Conservation (phyloP, 2,329 filamentous ascomycete species). For the Alternaria novae-zelandiae region DNA sequence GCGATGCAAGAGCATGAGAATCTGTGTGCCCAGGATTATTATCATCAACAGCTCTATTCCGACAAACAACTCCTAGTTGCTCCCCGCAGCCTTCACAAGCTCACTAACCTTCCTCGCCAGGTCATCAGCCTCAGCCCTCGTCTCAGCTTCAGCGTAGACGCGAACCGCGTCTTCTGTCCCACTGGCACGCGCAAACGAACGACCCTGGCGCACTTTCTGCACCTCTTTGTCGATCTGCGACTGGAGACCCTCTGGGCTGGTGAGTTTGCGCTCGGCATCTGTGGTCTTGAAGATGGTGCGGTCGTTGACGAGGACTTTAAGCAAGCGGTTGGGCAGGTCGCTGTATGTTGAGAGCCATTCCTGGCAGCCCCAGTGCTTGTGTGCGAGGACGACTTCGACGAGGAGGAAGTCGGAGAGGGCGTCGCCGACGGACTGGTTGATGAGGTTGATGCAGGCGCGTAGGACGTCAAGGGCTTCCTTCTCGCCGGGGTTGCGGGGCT, state of each 20-base stretch:
- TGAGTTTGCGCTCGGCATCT: conserved; percentile 88
- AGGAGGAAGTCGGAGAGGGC: conserved; percentile 95
- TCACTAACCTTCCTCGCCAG: conserved; percentile 82
- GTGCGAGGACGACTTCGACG: conserved; percentile 92
- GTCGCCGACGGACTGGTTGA: conserved; percentile 98
- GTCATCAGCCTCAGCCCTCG: conserved; percentile 87
- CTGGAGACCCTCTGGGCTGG: conserved; percentile 79
- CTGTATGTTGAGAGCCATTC: conserved; percentile 94
- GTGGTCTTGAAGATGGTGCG: conserved; percentile 90
- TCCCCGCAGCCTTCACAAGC: conserved; percentile 64
- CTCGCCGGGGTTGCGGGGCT: conserved; percentile 90
- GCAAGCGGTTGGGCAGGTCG: conserved; percentile 93
- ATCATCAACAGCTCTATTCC: neutral
- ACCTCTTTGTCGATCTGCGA: conserved; percentile 85
- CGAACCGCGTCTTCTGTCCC: conserved; percentile 96
- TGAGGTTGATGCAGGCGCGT: conserved; percentile 81
- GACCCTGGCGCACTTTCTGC: conserved; percentile 86
- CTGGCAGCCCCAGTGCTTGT: conserved; percentile 88
- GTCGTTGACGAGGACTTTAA: conserved; percentile 87
- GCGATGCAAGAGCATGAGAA: neutral
- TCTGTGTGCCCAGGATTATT: neutral
- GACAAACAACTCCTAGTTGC: conserved; percentile 8
- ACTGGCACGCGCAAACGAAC: conserved; percentile 89
- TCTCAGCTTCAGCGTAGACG: conserved; percentile 94
- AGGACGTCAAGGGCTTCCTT: conserved; percentile 88